These are phyloP conservation scores for Haplosporangium gracile DNA, from an alignment of 192 early-diverging fungal species.

Conservation along the genomic window DNA sequence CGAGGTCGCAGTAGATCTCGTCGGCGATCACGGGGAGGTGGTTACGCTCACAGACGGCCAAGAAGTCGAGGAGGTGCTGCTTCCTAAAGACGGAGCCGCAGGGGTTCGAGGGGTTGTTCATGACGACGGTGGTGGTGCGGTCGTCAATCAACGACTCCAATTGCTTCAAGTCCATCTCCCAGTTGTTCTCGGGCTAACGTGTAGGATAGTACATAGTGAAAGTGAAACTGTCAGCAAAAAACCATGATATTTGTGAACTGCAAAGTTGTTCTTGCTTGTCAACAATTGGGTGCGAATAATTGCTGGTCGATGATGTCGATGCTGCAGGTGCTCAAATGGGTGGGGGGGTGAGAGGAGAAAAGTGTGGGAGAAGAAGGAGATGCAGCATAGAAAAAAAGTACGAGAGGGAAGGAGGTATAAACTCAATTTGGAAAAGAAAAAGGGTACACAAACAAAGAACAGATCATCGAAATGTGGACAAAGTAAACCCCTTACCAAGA, in stretches of 20 bases:
- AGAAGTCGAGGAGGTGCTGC: constrained; percentile 77
- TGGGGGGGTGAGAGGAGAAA: not conserved
- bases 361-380: not conserved
- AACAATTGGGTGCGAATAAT: no score
- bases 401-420: not conserved
- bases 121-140: constrained; percentile 82
- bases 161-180: constrained; percentile 88
- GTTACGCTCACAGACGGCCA: constrained; percentile 79
- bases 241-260: not conserved
- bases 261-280: no score
- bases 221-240: not conserved
- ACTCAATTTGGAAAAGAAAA: constrained; percentile 6
- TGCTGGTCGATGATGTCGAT: no score
- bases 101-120: constrained; percentile 95
- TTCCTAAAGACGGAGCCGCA: constrained; percentile 90
- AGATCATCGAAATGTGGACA: not conserved
- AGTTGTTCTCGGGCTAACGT: constrained; percentile 77
- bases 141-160: constrained; percentile 86
- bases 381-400: not conserved
- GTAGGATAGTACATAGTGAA: not conserved
- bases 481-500: constrained; percentile 63
- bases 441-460: not conserved
- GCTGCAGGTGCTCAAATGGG: no score
- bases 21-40: constrained; percentile 88
- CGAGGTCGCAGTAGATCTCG: constrained; percentile 94